Base-by-base conservation (phyloP, 192 early-diverging fungal species). In the Mortierella alpina region DNA sequence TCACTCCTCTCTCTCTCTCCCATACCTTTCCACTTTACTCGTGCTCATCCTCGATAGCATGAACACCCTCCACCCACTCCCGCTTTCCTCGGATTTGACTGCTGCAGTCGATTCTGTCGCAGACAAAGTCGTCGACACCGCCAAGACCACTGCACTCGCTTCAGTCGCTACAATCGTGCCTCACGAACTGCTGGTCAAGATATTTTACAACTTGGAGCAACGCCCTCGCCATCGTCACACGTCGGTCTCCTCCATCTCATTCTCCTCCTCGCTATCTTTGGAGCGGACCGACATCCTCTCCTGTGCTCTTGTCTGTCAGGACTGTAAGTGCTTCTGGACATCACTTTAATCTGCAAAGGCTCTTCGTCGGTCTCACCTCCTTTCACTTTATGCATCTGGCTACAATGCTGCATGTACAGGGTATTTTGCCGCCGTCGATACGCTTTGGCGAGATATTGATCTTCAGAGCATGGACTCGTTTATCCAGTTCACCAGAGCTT, bases 391-490 rank as follows among this genome's bases (percentile, higher is more conserved):
- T 31, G 2, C 15, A 1, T 59, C 57, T 53, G 5, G 5, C 14
- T 10, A 31, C 41, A 2, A 39, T 2, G 39, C 4, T 65, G 31
- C 31, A 31, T 31, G 3, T 31, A 31, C 3, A 80, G 76, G 76
- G 76, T 80, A 80, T 42, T 72, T 72, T 49, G 69, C 76, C 23
- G 76, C 76, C 20, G 70, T 80, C 7, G 76, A 80, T 18, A 80
- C 76, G 46, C 51, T 80, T 14, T 80, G 76, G 76, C 18, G 76
- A 23, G 60, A 80, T 9, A 65, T 80, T 31, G 65, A 80, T 53
- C 51, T 72, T 17, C 69, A 66, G 40, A 68, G 65, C 45, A 59
- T 80, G 2, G 69, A 80, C 31, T 72, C 76, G 11, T 80, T 71
- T 50, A 70, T 80, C n/a, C 58, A 80, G 39, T 72, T 80, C 46